phyloP scores from a whole-genome alignment of 2,329 filamentous ascomycete genomes.

The Lasiodiplodia gonubiensis region DNA sequence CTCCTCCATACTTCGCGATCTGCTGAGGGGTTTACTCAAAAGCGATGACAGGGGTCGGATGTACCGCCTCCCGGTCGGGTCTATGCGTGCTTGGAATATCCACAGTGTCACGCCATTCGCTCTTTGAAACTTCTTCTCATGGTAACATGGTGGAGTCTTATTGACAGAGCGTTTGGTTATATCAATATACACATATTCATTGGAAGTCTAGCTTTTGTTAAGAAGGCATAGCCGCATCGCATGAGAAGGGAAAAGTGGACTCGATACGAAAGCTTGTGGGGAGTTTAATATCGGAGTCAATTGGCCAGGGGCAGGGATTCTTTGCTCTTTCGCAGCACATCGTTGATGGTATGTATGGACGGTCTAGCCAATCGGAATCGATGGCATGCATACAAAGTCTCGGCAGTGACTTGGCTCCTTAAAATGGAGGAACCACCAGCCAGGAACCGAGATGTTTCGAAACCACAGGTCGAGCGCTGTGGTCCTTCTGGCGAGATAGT shows the following conservation, averaged over 20 bases:
- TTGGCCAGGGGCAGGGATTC: no score
- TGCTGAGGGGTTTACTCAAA: neutral
- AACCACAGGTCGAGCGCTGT: neutral
- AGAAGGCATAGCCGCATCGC: neutral
- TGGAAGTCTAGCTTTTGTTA: neutral
- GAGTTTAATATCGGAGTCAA: neutral
- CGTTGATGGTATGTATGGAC: no score
- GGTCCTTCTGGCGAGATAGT: neutral
- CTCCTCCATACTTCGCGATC: neutral
- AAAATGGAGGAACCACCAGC: neutral
- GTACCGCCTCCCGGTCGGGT: neutral
- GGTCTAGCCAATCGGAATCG: neutral
- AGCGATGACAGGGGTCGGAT: neutral
- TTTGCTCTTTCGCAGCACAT: no score
- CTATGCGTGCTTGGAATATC: neutral
- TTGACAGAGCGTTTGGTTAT: neutral
- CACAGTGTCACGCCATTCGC: neutral
- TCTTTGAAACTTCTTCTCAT: neutral
- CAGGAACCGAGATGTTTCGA: neutral
- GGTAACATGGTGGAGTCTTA: neutral
- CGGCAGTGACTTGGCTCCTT: no score
- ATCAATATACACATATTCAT: neutral
- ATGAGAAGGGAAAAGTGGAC: neutral
- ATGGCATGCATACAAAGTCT: neutral
- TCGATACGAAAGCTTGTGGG: neutral